A percentile compares a stretch with the other conserved stretches of the same genome.
Conservation (phyloP, 169 alveolate species). For the Toxoplasma gondii region DNA sequence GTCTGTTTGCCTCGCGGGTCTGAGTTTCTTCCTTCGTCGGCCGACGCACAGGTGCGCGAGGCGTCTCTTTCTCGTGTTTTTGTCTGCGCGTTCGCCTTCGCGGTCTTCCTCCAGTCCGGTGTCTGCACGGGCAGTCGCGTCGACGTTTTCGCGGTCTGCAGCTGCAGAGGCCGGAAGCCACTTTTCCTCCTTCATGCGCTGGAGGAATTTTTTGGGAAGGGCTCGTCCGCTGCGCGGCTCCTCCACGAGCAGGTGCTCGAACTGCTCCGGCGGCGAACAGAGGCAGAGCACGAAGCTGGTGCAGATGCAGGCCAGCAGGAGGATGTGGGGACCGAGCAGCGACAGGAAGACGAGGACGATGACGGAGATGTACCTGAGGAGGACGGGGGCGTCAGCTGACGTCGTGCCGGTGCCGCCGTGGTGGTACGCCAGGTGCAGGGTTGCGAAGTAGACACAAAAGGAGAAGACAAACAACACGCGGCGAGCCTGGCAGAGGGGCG, state of each 20-base stretch:
- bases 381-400: slow-evolving; percentile 9
- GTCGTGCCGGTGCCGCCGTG: background rate
- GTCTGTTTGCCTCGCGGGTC: background rate
- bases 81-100: background rate
- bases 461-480: slow-evolving; percentile 20
- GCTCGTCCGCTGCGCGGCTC: slow-evolving; percentile 34
- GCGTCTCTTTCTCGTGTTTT: background rate
- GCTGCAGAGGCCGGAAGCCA: slow-evolving; percentile 12
- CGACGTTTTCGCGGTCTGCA: background rate
- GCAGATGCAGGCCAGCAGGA: background rate
- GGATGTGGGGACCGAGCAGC: slow-evolving; percentile 45
- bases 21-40: background rate
- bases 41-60: background rate
- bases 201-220: slow-evolving; percentile 31
- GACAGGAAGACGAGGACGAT: slow-evolving; percentile 43
- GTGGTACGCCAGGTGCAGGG: slow-evolving; percentile 36
- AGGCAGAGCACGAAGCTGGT: background rate
- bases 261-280: background rate
- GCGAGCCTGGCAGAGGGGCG: slow-evolving; percentile 26
- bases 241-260: slow-evolving; percentile 12
- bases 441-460: slow-evolving; percentile 29
- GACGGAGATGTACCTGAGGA: slow-evolving; percentile 29
- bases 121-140: background rate
- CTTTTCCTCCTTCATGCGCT: background rate
- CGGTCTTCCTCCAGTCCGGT: background rate